Evolutionary conservation across 2,329 filamentous ascomycete species (phyloP), one percentile per base, ranked within the genome.

Genomic region (Penicillium olsonii): DNA sequence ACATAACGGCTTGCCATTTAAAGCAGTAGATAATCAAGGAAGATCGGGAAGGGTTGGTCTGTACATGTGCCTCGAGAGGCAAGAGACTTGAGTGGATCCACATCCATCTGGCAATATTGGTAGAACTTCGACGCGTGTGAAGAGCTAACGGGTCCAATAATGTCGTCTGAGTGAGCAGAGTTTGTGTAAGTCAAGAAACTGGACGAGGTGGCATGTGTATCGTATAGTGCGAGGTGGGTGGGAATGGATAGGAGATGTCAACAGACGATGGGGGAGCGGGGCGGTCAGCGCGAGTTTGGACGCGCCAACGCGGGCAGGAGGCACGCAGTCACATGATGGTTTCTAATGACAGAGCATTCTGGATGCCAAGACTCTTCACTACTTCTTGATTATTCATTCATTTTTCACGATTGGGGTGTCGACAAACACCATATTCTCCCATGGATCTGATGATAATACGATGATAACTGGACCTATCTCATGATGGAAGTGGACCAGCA

Each of bases 11-110:
- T 69, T 68, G 64, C 64, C 69, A 69, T 67, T 56, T 64, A 67
- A 73, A 76, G 63, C 60, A 60, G 67, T 70, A 62, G 85, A 87
- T 76, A 77, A 78, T 78, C 77, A 77, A 81, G 84, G 88, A 85
- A 85, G 81, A 82, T 90, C 89, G 90, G 80, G 78, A 82, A 84
- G 85, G 85, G 87, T 84, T 84, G 58, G 77, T 75, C 80, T 87
- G 88, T 87, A 79, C 77, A 72, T 60, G 27, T 60, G 63, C 68
- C 57, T 50, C 31, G 52, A 19, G 53, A 60, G 67, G 68, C 66
- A 66, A 73, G 68, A 74, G 66, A 70, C 62, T 64, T 52, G 56
- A 40, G 60, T 56, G 64, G 64, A 55, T 60, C 58, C 56, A 63
- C 56, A 52, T 55, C 52, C 29, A 42, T 31, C 37, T 48, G 50